These are phyloP conservation scores for Didymella pinodella DNA, from an alignment of 2,329 filamentous ascomycete species.

Conservation along the genomic window DNA sequence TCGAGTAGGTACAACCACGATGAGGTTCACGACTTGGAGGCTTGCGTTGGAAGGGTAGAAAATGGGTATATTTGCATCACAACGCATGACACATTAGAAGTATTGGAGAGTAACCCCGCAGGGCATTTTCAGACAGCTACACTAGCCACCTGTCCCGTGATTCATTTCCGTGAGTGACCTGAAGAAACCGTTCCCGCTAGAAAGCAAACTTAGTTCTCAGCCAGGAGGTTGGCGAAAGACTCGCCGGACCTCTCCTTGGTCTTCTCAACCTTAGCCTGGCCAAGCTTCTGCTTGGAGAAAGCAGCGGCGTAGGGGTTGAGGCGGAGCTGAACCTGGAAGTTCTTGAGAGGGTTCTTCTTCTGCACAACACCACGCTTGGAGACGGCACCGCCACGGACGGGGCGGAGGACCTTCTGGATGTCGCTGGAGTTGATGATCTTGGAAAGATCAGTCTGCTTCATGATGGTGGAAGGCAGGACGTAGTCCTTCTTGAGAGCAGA, in stretches of 20 bases:
- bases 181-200: constrained; percentile 37
- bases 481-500: constrained; percentile 99
- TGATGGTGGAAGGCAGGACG: constrained; percentile 90
- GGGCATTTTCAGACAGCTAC: constrained; percentile 41
- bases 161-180: constrained; percentile 33
- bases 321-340: constrained; percentile 98
- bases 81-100: constrained; percentile 7
- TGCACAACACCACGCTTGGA: constrained; percentile 92
- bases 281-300: constrained; percentile 86
- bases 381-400: constrained; percentile 85
- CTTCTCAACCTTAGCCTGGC: constrained; percentile 70
- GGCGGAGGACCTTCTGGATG: constrained; percentile 93
- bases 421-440: constrained; percentile 99
- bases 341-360: constrained; percentile 99
- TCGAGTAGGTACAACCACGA: not conserved
- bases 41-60: constrained; percentile 4
- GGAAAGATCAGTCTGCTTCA: constrained; percentile 92
- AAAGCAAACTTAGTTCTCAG: constrained; percentile 56
- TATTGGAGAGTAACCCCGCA: constrained; percentile 17
- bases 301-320: constrained; percentile 97
- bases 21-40: not conserved
- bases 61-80: constrained; percentile 22
- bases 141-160: constrained; percentile 35
- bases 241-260: constrained; percentile 66
- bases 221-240: constrained; percentile 59